Conservation (phyloP, 164 flowering plant genomes). For the Magnolia officinalis region DNA sequence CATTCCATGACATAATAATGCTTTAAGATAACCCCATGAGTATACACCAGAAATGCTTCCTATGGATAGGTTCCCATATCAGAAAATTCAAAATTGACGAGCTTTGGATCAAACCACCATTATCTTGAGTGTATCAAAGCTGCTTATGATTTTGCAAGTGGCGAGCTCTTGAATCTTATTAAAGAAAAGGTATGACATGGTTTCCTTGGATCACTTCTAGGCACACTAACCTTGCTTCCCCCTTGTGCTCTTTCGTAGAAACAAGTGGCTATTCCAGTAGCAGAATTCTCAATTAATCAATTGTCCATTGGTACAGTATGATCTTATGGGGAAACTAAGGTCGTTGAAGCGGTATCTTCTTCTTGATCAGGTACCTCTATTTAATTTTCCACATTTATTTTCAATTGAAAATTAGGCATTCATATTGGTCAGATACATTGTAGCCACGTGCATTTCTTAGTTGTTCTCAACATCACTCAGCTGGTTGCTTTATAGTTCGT, state of each 20-base stretch:
- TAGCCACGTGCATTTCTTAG: no score
- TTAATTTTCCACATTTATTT: not conserved
- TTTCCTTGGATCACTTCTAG: not conserved
- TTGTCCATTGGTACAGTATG: conserved; percentile 52
- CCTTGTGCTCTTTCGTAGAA: not conserved
- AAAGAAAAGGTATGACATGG: conserved; percentile 68
- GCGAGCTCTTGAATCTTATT: conserved; percentile 82
- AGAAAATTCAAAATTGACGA: conserved; percentile 70
- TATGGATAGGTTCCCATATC: conserved; percentile 66
- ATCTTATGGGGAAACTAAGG: conserved; percentile 82
- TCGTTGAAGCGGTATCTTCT: conserved; percentile 95
- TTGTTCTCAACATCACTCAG: not conserved
- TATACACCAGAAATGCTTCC: conserved; percentile 19
- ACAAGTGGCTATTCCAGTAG: no score
- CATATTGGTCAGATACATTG: not conserved
- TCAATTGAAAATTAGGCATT: not conserved
- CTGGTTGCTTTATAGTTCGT: not conserved
- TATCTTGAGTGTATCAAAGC: conserved; percentile 86
- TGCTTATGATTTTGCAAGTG: conserved; percentile 90
- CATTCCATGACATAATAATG: not conserved
- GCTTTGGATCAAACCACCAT: conserved; percentile 83
- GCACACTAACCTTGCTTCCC: not conserved
- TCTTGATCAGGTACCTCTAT: conserved; percentile 76
- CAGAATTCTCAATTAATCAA: conserved; percentile 7
- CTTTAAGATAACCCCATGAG: not conserved